Percentiles rank a stretch among this genome's conserved stretches.
Evolutionary conservation across 2,329 filamentous ascomycete species (phyloP).

Genomic region (Saccharata proteae): DNA sequence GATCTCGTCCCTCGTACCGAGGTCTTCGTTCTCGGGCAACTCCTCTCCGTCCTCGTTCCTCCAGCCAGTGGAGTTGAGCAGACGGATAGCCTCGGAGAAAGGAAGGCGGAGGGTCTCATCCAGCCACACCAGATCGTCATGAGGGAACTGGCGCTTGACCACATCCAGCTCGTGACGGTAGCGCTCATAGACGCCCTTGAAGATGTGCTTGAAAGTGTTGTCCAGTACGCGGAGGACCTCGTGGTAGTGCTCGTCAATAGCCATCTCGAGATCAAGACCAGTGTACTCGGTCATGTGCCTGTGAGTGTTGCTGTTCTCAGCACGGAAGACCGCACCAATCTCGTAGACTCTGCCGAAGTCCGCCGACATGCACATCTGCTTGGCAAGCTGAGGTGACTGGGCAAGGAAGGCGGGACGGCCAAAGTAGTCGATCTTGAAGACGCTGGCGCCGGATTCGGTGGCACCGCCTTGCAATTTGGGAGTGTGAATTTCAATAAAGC

Average conservation of each 20-base stretch:
- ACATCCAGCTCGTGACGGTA: conserved; percentile 63
- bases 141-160: conserved; percentile 74
- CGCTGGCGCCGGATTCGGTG: conserved; percentile 81
- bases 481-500: conserved; percentile 88
- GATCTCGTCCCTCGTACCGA: conserved; percentile 78
- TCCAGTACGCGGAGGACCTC: conserved; percentile 75
- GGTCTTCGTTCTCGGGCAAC: conserved; percentile 62
- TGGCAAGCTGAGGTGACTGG: conserved; percentile 82
- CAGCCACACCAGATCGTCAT: conserved; percentile 74
- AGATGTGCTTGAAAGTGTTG: conserved; percentile 66
- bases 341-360: conserved; percentile 87
- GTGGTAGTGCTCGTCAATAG: conserved; percentile 77
- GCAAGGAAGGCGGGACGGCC: conserved; percentile 75
- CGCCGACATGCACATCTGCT: conserved; percentile 84
- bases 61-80: conserved; percentile 71
- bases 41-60: conserved; percentile 63
- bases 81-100: conserved; percentile 66
- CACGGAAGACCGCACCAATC: conserved; percentile 80
- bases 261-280: conserved; percentile 86
- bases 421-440: conserved; percentile 90
- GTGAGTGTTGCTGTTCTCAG: conserved; percentile 92
- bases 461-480: conserved; percentile 84
- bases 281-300: conserved; percentile 92
- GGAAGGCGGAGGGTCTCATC: conserved; percentile 73
- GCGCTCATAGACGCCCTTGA: conserved; percentile 56